A percentile compares a stretch with the other conserved stretches of the same genome.
phyloP scores from a whole-genome alignment of 2,329 filamentous ascomycete species.

The Trichoderma sp. region DNA sequence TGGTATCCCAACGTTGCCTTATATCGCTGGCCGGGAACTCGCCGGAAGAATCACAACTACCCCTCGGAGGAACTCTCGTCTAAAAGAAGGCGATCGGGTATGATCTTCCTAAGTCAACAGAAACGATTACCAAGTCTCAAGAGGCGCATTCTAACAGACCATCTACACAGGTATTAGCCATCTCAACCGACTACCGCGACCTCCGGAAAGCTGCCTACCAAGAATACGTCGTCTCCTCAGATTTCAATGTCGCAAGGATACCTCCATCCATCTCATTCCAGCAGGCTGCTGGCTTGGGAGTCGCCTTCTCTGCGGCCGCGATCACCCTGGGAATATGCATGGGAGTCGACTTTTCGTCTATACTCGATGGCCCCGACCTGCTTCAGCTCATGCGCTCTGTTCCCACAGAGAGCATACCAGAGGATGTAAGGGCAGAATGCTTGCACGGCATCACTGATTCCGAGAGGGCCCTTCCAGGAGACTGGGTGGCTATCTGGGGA shows the following conservation, averaged over 20 bases:
- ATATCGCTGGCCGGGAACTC: slow-evolving; percentile 67
- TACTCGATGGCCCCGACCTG: slow-evolving; percentile 57
- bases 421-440: slow-evolving; percentile 62
- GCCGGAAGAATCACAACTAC: slow-evolving; percentile 58
- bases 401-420: slow-evolving; percentile 47
- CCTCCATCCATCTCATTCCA: slow-evolving; percentile 51
- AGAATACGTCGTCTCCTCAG: slow-evolving; percentile 62
- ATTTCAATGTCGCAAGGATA: slow-evolving; percentile 63
- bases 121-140: neutral
- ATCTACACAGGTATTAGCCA: slow-evolving; percentile 49
- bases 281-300: slow-evolving; percentile 61
- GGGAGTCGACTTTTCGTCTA: slow-evolving; percentile 59
- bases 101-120: neutral
- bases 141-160: neutral
- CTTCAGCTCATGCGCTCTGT: slow-evolving; percentile 47
- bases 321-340: slow-evolving; percentile 67
- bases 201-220: slow-evolving; percentile 69
- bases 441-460: slow-evolving; percentile 49
- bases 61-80: slow-evolving; percentile 39
- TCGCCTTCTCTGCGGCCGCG: slow-evolving; percentile 67
- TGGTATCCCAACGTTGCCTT: slow-evolving; percentile 64
- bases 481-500: slow-evolving; percentile 74
- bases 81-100: slow-evolving; percentile 55
- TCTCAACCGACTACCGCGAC: slow-evolving; percentile 72
- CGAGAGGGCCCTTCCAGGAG: slow-evolving; percentile 57